These are phyloP conservation scores for Scedosporium boydii DNA, from an alignment of 2,329 filamentous ascomycete genomes.

Conservation along the genomic window DNA sequence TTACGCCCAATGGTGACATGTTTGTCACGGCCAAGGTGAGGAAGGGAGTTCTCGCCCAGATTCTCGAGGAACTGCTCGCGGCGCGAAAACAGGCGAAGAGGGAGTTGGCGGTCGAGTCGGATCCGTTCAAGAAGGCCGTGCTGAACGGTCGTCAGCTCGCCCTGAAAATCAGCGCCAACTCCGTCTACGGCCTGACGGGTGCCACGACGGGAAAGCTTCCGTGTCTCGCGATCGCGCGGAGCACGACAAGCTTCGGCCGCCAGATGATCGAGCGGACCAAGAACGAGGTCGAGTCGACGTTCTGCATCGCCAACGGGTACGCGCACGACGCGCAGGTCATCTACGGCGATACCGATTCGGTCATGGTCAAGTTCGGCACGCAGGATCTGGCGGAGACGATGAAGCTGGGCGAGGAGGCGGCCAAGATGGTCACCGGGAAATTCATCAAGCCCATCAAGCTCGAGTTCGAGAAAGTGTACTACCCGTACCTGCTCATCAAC, in stretches of 20 bases:
- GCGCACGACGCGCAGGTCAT: slow-evolving; percentile 92
- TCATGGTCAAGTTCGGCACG: slow-evolving; percentile 98
- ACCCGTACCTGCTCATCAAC: slow-evolving; percentile 96
- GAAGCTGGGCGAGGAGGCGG: slow-evolving; percentile 90
- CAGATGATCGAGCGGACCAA: slow-evolving; percentile 99
- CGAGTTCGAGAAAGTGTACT: slow-evolving; percentile 99
- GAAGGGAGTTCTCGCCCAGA: slow-evolving; percentile 87
- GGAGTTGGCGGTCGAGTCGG: slow-evolving; percentile 78
- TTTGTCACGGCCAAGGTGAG: slow-evolving; percentile 83
- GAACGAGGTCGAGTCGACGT: slow-evolving; percentile 82
- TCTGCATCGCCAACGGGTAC: slow-evolving; percentile 91
- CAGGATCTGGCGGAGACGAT: slow-evolving; percentile 80
- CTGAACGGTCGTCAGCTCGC: slow-evolving; percentile 94
- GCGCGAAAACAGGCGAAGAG: slow-evolving; percentile 93
- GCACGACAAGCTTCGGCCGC: slow-evolving; percentile 91
- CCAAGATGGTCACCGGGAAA: slow-evolving; percentile 78
- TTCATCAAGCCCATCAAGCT: slow-evolving; percentile 97
- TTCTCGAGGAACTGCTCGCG: slow-evolving; percentile 84
- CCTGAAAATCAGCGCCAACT: slow-evolving; percentile 94
- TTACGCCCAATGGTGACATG: slow-evolving; percentile 88
- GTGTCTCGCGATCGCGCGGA: slow-evolving; percentile 89
- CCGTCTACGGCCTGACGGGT: slow-evolving; percentile 93
- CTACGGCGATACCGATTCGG: slow-evolving; percentile 97
- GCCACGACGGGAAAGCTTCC: slow-evolving; percentile 93
- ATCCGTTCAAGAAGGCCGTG: slow-evolving; percentile 96